Percentiles rank a stretch among this genome's conserved stretches.
phyloP scores from a whole-genome alignment of 768 basidiomycete species.

The Lyophyllum decastes region DNA sequence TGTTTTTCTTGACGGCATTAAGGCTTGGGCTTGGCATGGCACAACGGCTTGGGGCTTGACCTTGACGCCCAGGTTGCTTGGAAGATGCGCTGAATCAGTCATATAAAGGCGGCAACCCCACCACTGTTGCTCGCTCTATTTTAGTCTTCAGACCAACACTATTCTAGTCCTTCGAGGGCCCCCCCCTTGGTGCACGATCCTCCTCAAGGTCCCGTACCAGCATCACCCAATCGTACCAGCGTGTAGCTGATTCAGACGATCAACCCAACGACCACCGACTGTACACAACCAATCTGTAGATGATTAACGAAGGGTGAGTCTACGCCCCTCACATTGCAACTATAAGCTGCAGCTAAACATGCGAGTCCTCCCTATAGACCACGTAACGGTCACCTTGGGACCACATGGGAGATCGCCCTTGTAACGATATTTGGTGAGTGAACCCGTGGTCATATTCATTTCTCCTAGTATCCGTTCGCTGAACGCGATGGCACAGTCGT shows the following conservation, averaged over 20 bases:
- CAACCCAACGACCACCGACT: not conserved
- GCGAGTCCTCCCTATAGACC: conserved; percentile 22
- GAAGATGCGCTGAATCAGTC: conserved; percentile 14
- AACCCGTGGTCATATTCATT: not conserved
- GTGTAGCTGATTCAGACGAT: not conserved
- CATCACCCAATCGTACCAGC: not conserved
- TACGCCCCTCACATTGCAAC: not conserved
- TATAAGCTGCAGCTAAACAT: not conserved
- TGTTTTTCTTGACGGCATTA: conserved; percentile 1
- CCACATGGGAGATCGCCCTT: conserved; percentile 40
- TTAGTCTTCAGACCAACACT: not conserved
- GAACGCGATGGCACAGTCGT: conserved; percentile 15
- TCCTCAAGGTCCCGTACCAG: not conserved
- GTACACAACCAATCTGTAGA: not conserved
- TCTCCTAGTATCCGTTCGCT: not conserved
- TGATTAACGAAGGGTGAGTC: conserved; percentile 1
- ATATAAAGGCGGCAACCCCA: conserved; percentile 12
- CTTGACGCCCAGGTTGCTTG: conserved; percentile 22
- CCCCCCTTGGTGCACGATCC: not conserved
- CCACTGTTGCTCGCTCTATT: not conserved
- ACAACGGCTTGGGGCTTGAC: conserved; percentile 6
- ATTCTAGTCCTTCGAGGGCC: not conserved
- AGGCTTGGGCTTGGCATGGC: conserved; percentile 13
- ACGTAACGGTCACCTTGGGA: conserved; percentile 30
- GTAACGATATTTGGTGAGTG: conserved; percentile 34